Conservation (phyloP, 192 early-diverging fungal genomes). For the Coemansia sp. region DNA sequence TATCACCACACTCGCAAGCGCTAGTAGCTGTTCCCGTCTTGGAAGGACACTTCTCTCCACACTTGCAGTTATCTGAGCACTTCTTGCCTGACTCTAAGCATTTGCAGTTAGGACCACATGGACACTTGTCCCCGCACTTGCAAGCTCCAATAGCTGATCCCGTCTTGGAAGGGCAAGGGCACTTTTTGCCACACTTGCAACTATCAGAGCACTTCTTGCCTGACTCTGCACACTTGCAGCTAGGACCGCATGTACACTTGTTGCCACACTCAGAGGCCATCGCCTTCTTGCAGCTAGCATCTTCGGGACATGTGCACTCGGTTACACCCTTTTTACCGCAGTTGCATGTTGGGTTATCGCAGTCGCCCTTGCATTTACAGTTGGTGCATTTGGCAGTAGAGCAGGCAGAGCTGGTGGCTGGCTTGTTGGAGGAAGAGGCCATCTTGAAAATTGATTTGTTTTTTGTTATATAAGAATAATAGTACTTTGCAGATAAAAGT, state of each 20-base stretch:
- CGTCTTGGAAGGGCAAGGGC: not conserved
- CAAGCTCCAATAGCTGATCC: not conserved
- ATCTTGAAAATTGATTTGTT: constrained; percentile 8
- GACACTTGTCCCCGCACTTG: not conserved
- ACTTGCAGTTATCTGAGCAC: constrained; percentile 18
- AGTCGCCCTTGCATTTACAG: constrained; percentile 33
- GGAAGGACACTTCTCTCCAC: constrained; percentile 5
- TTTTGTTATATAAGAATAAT: not conserved
- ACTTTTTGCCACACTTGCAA: constrained; percentile 22
- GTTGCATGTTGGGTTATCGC: constrained; percentile 22
- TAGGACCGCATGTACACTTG: constrained; percentile 2
- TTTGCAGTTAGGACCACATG: constrained; percentile 19
- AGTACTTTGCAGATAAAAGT: not conserved
- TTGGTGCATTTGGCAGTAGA: constrained; percentile 11
- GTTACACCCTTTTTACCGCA: constrained; percentile 30
- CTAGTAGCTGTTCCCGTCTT: not conserved
- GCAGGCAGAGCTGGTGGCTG: constrained; percentile 1
- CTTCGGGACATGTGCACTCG: constrained; percentile 27
- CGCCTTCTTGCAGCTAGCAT: constrained; percentile 29
- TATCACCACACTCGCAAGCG: not conserved
- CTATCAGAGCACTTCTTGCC: constrained; percentile 22
- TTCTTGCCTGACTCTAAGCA: constrained; percentile 16
- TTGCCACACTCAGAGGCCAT: constrained; percentile 14
- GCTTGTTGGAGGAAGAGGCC: constrained; percentile 7
- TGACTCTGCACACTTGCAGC: constrained; percentile 10